Evolutionary conservation across 352 stramenopile genomes (phyloP), one percentile per base, ranked within the genome.

Genomic region (Phytophthora pisi): DNA sequence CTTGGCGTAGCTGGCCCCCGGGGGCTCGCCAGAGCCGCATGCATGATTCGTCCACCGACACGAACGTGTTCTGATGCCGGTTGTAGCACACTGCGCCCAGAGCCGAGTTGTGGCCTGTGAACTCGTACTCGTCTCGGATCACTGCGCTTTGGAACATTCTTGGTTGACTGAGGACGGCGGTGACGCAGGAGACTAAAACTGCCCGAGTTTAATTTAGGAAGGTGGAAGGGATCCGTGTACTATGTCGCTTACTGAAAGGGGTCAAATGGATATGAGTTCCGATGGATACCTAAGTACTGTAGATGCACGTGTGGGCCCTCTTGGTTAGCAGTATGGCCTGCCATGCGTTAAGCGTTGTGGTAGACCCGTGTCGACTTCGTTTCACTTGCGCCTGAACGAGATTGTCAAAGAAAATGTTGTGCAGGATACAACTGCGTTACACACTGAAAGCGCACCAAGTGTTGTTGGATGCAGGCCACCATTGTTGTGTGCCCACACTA

Each of bases 31-130:
- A 90, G 30, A 90, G 74, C 38, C 70, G 66, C 45, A 89, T 36
- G 40, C 72, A 81, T 53, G 62, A 68, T 57, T 88, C 73, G 66
- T 89, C 77, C 23, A 70, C 75, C 24, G 81, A 86, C 26, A 88
- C 81, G 60, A 93, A 91, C 46, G 79, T 87, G 67, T 89, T 77
- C 4, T 89, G 75, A 15, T 82, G 72, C 4, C 69, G 75, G 50
- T 93, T 91, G 77, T 88, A 93, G 74, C 85, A 91, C 26, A 90
- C 74, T 2, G 68, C 61, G 24, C 81, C 77, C 28, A 93, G 68
- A 23, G 82, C 60, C 11, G 85, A 83, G 52, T 90, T 90, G 61
- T 93, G 85, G 51, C 69, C 72, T 11, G 70, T 68, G 68, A 89
- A 90, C 56, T 72, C 57, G 47, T 66, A 86, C 54, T 90, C 72